phyloP scores from a whole-genome alignment of 2,329 filamentous ascomycete species.

The Colletotrichum liaoningense region DNA sequence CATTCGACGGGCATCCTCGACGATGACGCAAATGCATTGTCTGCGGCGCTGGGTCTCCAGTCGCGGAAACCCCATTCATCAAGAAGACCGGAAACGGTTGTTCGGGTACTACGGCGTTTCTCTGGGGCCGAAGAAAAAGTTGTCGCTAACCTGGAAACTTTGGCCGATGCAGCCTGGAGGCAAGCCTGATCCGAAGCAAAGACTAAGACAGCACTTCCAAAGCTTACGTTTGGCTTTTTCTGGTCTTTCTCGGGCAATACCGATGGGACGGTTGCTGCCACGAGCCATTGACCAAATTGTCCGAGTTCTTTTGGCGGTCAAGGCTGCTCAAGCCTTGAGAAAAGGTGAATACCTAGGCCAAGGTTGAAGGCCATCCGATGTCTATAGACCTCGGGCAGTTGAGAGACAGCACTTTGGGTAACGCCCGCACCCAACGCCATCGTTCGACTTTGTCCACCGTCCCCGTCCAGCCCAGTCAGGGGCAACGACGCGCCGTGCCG shows the following conservation, averaged over 20 bases:
- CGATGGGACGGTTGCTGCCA: constrained; percentile 22
- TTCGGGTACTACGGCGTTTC: constrained; percentile 26
- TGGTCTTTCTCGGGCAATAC: constrained; percentile 1
- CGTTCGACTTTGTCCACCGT: constrained; percentile 12
- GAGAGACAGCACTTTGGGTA: constrained; percentile 5
- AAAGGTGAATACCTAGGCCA: not conserved
- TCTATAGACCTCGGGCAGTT: not conserved
- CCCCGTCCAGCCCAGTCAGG: not conserved
- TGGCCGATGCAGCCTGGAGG: constrained; percentile 11
- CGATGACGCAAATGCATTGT: not conserved
- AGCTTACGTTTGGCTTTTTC: constrained; percentile 16
- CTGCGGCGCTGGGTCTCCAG: not conserved
- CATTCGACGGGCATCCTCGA: constrained; percentile 8
- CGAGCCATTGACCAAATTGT: constrained; percentile 1
- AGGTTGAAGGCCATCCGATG: constrained; percentile 7
- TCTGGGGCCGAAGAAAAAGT: constrained; percentile 14
- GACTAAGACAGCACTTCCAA: constrained; percentile 26
- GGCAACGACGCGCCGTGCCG: not conserved
- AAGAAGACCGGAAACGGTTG: constrained; percentile 10
- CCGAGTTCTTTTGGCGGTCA: not conserved
- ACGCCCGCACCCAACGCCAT: constrained; percentile 26
- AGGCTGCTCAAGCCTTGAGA: not conserved
- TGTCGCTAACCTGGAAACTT: constrained; percentile 13
- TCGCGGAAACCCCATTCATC: not conserved
- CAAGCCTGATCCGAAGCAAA: constrained; percentile 25